phyloP scores from a whole-genome alignment of 176 grass and related monocot species.

The Avena atlantica region DNA sequence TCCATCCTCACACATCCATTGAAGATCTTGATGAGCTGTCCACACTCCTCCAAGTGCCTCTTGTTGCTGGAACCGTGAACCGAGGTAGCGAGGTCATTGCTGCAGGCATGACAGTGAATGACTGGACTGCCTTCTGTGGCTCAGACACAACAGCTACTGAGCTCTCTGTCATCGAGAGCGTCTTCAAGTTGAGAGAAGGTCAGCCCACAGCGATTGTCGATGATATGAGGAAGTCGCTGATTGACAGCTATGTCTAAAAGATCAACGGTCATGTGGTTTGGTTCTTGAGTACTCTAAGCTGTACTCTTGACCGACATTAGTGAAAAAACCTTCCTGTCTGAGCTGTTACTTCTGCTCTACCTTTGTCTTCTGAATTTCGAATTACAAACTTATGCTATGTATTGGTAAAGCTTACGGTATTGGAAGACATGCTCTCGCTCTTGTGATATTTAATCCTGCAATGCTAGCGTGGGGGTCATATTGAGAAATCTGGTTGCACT shows the following conservation, averaged over 20 bases:
- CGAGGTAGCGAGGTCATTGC: conserved; percentile 92
- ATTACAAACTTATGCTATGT: conserved; percentile 10
- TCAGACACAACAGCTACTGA: conserved; percentile 90
- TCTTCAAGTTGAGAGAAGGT: conserved; percentile 91
- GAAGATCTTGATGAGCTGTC: conserved; percentile 98
- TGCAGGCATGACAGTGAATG: conserved; percentile 92
- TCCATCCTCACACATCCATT: conserved; percentile 94
- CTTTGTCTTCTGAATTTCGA: conserved; percentile 33
- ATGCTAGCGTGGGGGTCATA: not conserved
- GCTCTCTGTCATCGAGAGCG: conserved; percentile 90
- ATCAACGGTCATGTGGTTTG: not conserved
- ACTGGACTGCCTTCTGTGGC: conserved; percentile 97
- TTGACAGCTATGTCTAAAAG: conserved; percentile 86
- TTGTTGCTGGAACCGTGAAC: conserved; percentile 96
- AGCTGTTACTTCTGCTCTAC: conserved; percentile 16
- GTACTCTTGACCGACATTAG: conserved; percentile 24
- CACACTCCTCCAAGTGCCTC: conserved; percentile 93
- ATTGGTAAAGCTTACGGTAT: conserved; percentile 12
- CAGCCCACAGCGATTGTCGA: conserved; percentile 73
- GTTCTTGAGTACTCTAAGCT: conserved; percentile 6
- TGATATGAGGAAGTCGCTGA: conserved; percentile 96
- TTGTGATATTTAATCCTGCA: not conserved
- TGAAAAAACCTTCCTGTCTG: not conserved
- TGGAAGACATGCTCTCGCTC: not conserved
- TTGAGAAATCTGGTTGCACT: not conserved